phyloP scores from a whole-genome alignment of 2,329 filamentous ascomycete genomes.

The Sporothrix protearum region DNA sequence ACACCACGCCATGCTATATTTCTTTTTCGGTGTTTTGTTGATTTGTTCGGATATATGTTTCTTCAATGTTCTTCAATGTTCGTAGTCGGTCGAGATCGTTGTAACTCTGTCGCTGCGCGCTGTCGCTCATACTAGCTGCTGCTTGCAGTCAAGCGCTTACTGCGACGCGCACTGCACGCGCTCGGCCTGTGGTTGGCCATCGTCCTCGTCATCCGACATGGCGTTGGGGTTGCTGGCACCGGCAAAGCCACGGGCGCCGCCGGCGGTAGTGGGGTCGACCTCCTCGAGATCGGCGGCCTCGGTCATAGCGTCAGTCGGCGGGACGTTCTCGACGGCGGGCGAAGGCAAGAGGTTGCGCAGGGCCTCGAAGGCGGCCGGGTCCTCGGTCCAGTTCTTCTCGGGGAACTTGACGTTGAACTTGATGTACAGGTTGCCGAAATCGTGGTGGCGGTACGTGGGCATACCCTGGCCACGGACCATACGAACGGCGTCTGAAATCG shows the following conservation, averaged over 20 bases:
- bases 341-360: slow-evolving; percentile 83
- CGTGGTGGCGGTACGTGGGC: slow-evolving; percentile 93
- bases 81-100: background rate
- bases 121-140: background rate
- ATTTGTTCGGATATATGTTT: background rate
- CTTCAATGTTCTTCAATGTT: no score
- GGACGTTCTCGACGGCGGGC: slow-evolving; percentile 57
- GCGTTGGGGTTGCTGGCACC: slow-evolving; percentile 44
- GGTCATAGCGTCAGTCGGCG: slow-evolving; percentile 82
- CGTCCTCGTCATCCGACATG: slow-evolving; percentile 75
- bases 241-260: slow-evolving; percentile 60
- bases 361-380: slow-evolving; percentile 67
- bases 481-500: slow-evolving; percentile 77
- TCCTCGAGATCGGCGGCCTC: slow-evolving; percentile 87
- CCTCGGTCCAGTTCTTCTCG: slow-evolving; percentile 65
- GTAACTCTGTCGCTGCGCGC: background rate
- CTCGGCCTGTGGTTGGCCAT: slow-evolving; percentile 70
- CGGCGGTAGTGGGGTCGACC: slow-evolving; percentile 60
- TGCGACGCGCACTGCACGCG: slow-evolving; percentile 84
- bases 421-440: slow-evolving; percentile 93
- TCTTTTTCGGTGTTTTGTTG: background rate
- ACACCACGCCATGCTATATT: background rate
- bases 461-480: slow-evolving; percentile 95
- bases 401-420: slow-evolving; percentile 98
- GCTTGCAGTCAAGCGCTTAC: slow-evolving; percentile 50